A percentile compares a stretch with the other conserved stretches of the same genome.
Conservation (phyloP, 495 filamentous ascomycete genomes). For the Aspergillus asperescens region DNA sequence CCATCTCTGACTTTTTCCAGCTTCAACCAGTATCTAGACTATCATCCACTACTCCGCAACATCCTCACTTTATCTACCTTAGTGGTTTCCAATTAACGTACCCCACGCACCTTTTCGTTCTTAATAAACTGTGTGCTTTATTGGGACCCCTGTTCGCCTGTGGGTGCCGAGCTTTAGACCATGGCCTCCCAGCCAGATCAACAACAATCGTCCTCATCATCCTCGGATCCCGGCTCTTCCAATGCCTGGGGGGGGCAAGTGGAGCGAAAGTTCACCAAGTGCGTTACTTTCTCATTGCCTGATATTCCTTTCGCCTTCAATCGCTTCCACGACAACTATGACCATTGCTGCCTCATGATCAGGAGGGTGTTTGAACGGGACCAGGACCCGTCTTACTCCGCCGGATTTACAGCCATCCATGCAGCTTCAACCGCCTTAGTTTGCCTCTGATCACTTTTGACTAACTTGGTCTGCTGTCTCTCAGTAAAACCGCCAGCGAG, state of each 20-base stretch:
- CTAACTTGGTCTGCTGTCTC: slow-evolving; percentile 13
- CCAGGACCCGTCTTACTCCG: background rate
- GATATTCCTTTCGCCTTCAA: background rate
- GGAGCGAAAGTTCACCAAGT: slow-evolving; percentile 40
- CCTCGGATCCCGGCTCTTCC: slow-evolving; percentile 18
- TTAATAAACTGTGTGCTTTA: no score
- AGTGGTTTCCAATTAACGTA: no score
- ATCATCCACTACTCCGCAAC: slow-evolving; percentile 11
- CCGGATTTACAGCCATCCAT: background rate
- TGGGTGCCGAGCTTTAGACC: background rate
- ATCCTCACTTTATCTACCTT: no score
- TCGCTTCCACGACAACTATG: no score
- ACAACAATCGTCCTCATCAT: slow-evolving; percentile 6
- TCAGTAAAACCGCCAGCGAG: slow-evolving; percentile 75
- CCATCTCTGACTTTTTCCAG: slow-evolving; percentile 13
- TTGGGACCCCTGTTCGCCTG: no score
- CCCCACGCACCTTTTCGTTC: no score
- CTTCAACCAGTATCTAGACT: background rate
- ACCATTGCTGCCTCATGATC: background rate
- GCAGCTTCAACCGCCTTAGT: background rate
- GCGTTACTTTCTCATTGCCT: slow-evolving; percentile 19
- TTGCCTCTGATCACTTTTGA: background rate
- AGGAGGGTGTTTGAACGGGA: background rate
- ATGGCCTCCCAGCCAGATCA: slow-evolving; percentile 19
- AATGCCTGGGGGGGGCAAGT: slow-evolving; percentile 37